Percentiles rank a stretch among this genome's conserved stretches.
Conservation (phyloP, 2,329 filamentous ascomycete genomes). For the Eurotiales sp. region DNA sequence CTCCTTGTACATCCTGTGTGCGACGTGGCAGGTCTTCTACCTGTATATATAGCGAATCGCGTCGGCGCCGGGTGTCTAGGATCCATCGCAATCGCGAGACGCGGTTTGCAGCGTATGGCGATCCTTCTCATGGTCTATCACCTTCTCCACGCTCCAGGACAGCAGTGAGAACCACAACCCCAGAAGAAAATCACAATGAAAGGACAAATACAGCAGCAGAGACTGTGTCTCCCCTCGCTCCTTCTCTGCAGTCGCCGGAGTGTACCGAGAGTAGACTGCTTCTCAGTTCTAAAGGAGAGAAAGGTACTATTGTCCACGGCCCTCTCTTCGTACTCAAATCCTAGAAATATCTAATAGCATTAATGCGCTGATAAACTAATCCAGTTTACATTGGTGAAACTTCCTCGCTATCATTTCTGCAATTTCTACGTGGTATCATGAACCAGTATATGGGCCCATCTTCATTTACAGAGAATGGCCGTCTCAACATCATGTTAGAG, state of each 20-base stretch:
- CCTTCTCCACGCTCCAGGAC: neutral
- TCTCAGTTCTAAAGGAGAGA: slow-evolving; percentile 14
- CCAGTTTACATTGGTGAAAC: slow-evolving; percentile 37
- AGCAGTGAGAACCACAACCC: neutral
- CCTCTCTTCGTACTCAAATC: neutral
- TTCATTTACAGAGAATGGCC: slow-evolving; percentile 50
- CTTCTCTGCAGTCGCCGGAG: slow-evolving; percentile 6
- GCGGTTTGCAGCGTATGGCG: slow-evolving; percentile 4
- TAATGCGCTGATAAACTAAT: slow-evolving; percentile 1
- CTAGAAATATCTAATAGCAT: neutral
- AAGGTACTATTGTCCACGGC: no score
- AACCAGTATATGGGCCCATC: slow-evolving; percentile 53
- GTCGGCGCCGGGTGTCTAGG: slow-evolving; percentile 17
- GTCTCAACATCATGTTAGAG: slow-evolving; percentile 54
- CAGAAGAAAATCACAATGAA: neutral
- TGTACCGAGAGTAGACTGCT: slow-evolving; percentile 13
- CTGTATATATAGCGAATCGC: slow-evolving; percentile 33
- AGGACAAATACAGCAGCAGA: neutral
- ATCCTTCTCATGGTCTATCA: neutral
- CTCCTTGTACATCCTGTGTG: slow-evolving; percentile 48
- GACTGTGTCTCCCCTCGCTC: neutral
- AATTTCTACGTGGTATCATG: slow-evolving; percentile 46
- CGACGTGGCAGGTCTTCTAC: slow-evolving; percentile 40
- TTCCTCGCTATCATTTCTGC: slow-evolving; percentile 55
- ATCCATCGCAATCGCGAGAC: slow-evolving; percentile 13